Conservation (phyloP, 495 filamentous ascomycete genomes). For the Aspergillus cristatus region DNA sequence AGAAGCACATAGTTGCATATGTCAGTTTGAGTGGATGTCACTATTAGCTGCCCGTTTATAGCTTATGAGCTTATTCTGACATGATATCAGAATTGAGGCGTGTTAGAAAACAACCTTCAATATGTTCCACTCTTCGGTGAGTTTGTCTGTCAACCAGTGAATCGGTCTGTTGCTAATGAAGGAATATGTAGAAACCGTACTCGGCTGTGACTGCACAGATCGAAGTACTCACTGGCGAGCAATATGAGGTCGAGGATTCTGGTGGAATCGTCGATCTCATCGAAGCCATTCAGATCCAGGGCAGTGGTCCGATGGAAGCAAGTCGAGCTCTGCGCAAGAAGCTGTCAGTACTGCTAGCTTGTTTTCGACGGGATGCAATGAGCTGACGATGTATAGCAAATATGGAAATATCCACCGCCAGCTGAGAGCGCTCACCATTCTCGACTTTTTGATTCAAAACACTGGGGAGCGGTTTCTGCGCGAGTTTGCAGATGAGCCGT, state of each 20-base stretch:
- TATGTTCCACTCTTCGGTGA: constrained; percentile 36
- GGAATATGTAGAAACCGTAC: constrained; percentile 63
- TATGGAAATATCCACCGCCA: constrained; percentile 92
- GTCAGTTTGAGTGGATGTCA: no score
- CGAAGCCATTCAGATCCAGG: constrained; percentile 86
- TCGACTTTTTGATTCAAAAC: constrained; percentile 93
- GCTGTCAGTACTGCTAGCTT: constrained; percentile 48
- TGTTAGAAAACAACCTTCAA: constrained; percentile 2
- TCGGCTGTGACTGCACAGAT: constrained; percentile 91
- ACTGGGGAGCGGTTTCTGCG: constrained; percentile 83
- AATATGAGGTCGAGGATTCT: constrained; percentile 82
- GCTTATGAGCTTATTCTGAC: not conserved
- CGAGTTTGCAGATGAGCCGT: constrained; percentile 79
- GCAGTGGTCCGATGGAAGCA: constrained; percentile 79
- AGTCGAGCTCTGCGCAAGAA: constrained; percentile 94
- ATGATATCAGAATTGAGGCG: not conserved
- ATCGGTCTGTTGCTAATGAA: not conserved
- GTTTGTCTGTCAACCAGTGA: constrained; percentile 9
- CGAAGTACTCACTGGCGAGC: constrained; percentile 80
- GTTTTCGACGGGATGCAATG: not conserved
- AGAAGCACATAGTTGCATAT: no score
- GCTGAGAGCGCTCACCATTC: constrained; percentile 77
- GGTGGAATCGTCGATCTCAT: constrained; percentile 89
- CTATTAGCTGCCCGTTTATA: no score
- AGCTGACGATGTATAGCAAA: constrained; percentile 46